phyloP scores from a whole-genome alignment of 306 rosid species.

The Castanea mollissima region DNA sequence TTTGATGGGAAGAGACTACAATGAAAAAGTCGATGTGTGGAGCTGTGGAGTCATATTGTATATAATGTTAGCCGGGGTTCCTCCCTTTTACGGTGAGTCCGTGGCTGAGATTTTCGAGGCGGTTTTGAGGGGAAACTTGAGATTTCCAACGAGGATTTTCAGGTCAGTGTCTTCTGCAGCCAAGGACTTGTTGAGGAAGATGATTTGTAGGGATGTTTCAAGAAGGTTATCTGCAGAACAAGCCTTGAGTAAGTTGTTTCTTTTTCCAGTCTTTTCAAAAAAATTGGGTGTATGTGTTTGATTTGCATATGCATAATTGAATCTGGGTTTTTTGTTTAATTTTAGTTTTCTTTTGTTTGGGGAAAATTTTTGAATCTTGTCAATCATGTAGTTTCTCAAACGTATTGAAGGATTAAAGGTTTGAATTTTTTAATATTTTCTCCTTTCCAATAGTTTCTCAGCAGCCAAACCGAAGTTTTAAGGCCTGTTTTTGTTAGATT shows the following conservation, averaged over 20 bases:
- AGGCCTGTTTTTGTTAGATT: no score
- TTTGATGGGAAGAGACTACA: conserved; percentile 49
- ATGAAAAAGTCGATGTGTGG: conserved; percentile 71
- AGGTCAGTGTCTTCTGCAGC: conserved; percentile 58
- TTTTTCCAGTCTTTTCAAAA: neutral
- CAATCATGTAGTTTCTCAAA: no score
- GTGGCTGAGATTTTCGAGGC: conserved; percentile 57
- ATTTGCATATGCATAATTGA: no score
- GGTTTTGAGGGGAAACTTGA: conserved; percentile 62
- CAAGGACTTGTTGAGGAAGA: conserved; percentile 75
- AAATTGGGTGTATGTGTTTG: no score
- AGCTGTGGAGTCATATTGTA: conserved; percentile 67
- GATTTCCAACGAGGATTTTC: conserved; percentile 66
- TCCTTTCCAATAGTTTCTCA: no score
- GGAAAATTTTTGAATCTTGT: no score
- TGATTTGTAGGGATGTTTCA: conserved; percentile 64
- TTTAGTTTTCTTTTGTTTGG: no score
- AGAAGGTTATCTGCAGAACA: conserved; percentile 64
- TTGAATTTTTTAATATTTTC: no score
- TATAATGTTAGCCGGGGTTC: conserved; percentile 67
- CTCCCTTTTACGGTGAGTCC: conserved; percentile 74
- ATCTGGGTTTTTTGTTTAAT: no score
- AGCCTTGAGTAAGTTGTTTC: conserved; percentile 54
- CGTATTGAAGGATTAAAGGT: no score
- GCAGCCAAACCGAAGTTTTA: no score